Conservation (phyloP, 225 moss, liverwort and hornwort species). For the Pseudoscleropodium purum region DNA sequence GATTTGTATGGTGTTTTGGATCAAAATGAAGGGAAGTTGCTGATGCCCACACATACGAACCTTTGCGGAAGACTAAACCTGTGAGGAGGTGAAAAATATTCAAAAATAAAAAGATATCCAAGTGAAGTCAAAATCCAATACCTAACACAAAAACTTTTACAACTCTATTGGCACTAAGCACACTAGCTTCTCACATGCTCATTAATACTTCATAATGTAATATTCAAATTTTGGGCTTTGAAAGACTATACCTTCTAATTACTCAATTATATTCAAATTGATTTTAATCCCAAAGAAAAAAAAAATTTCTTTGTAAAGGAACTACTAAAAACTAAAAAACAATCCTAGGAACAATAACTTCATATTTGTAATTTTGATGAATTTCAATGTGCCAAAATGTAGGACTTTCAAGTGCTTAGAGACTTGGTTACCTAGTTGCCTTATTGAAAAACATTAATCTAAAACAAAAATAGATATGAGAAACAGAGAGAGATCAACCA, state of each 20-base stretch:
- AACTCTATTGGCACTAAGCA: neutral
- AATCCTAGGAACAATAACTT: neutral
- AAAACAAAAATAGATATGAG: too few species aligned
- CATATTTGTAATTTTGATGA: neutral
- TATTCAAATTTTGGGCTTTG: neutral
- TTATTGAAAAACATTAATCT: too few species aligned
- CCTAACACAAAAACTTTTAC: neutral
- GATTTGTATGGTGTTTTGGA: neutral
- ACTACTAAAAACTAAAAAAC: too few species aligned
- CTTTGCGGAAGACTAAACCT: slow-evolving; percentile 5
- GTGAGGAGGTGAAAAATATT: neutral
- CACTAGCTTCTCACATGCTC: too few species aligned
- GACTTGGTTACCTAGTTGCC: neutral
- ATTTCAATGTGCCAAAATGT: neutral
- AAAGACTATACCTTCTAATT: too few species aligned
- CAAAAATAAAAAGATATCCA: neutral
- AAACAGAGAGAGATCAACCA: neutral
- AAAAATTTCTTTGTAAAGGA: neutral
- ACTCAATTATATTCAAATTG: neutral
- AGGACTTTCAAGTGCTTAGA: neutral
- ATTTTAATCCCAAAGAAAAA: neutral
- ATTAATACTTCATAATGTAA: neutral
- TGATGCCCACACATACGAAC: neutral
- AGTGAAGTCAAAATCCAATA: neutral
- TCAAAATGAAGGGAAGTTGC: neutral